Conservation (phyloP, 2,329 filamentous ascomycete genomes). For the Colletotrichum scovillei region DNA sequence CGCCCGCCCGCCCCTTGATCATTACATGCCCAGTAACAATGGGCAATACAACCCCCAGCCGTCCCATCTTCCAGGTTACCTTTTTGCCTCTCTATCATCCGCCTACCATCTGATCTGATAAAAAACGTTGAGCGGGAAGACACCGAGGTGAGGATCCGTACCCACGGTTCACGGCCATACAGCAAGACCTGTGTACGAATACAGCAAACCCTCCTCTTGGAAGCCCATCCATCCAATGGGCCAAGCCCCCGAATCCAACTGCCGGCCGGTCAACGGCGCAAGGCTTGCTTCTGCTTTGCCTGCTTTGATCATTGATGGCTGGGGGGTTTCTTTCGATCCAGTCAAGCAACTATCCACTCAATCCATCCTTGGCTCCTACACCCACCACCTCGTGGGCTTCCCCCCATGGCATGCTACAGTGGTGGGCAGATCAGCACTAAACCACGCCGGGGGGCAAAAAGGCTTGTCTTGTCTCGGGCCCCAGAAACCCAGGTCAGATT, state of each 20-base stretch:
- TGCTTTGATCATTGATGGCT: background rate
- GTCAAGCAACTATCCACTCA: background rate
- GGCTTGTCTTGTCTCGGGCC: conserved; percentile 1
- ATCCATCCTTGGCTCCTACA: background rate
- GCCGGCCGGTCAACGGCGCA: conserved; percentile 22
- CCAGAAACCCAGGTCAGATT: background rate
- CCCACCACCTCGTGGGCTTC: background rate
- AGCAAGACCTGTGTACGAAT: background rate
- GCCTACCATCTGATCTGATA: background rate
- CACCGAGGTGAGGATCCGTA: background rate
- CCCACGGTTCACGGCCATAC: background rate
- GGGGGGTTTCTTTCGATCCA: background rate
- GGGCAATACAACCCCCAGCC: background rate
- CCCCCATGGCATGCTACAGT: background rate
- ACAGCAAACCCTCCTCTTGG: background rate
- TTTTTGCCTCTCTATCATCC: background rate
- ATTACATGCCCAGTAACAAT: background rate
- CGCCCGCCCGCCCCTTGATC: background rate
- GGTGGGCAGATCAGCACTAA: conserved; percentile 14
- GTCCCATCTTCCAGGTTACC: background rate
- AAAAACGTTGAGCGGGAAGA: background rate
- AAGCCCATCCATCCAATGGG: background rate
- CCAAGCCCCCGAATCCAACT: conserved; percentile 22
- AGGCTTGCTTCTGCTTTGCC: background rate
- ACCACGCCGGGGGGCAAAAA: conserved; percentile 8